Evolutionary conservation across 2,329 filamentous ascomycete genomes (phyloP).

Genomic region (Pseudogymnoascus sp.): DNA sequence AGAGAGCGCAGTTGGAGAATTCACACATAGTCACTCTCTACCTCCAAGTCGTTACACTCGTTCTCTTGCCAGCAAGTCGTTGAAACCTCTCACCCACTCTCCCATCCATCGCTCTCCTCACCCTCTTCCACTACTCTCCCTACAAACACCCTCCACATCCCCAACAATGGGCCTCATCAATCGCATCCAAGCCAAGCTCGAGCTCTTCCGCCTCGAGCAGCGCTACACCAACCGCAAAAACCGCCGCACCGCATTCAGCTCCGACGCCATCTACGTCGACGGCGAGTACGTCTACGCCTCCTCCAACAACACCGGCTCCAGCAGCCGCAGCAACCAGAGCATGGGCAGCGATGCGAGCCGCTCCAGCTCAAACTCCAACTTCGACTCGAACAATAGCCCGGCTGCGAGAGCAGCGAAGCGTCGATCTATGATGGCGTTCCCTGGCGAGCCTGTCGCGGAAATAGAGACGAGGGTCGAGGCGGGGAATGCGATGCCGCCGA

Average conservation of each 20-base stretch:
- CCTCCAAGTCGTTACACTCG: background rate
- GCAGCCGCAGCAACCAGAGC: conserved; percentile 4
- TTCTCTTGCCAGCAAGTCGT: background rate
- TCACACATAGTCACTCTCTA: conserved; percentile 3
- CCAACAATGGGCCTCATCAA: conserved; percentile 37
- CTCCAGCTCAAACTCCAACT: background rate
- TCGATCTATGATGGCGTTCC: background rate
- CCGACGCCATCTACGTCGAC: conserved; percentile 85
- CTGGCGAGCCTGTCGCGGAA: background rate
- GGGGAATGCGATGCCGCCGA: background rate
- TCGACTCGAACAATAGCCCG: background rate
- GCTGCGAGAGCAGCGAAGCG: background rate
- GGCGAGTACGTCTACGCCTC: conserved; percentile 86
- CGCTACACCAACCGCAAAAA: conserved; percentile 83
- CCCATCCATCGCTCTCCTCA: background rate
- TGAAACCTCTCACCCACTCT: background rate
- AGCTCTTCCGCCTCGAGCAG: conserved; percentile 92
- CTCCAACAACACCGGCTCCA: conserved; percentile 28
- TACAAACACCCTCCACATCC: conserved; percentile 1
- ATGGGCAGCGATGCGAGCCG: background rate
- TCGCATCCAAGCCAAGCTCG: conserved; percentile 61
- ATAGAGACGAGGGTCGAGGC: background rate
- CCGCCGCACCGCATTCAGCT: conserved; percentile 81
- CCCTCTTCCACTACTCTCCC: background rate
- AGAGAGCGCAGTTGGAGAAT: background rate